Evolutionary conservation across 345 rosid species (phyloP).

Genomic region (Brassica incana): DNA sequence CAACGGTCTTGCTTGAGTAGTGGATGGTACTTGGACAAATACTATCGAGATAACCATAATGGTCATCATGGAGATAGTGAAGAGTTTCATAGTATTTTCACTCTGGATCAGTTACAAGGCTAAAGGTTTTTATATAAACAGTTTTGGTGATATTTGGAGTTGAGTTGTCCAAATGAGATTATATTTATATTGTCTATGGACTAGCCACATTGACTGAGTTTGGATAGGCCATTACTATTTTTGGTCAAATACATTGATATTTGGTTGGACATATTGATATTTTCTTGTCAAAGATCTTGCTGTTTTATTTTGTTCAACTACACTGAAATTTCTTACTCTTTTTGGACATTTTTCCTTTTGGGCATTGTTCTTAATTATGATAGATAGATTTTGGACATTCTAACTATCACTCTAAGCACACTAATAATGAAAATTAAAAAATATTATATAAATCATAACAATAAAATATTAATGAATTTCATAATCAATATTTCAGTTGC

Average conservation of each 20-base stretch:
- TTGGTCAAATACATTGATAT: not conserved
- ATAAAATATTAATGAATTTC: not conserved
- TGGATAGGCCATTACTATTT: not conserved
- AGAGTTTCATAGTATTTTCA: not conserved
- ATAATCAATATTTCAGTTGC: not conserved
- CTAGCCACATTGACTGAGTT: not conserved
- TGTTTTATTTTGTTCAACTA: not conserved
- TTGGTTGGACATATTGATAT: not conserved
- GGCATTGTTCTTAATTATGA: no score
- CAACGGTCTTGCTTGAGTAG: not conserved
- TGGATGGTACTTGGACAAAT: not conserved
- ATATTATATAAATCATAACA: no score
- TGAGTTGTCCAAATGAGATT: not conserved
- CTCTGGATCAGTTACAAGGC: not conserved
- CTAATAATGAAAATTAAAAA: no score
- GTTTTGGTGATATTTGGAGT: not conserved
- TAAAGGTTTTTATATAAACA: not conserved
- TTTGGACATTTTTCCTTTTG: not conserved
- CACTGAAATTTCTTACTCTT: no score
- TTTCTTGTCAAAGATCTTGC: not conserved
- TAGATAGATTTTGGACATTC: not conserved
- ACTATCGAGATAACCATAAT: not conserved
- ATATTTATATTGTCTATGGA: not conserved
- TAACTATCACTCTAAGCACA: not conserved
- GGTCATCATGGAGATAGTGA: not conserved